Conservation (phyloP, 306 rosid genomes). For the Pyrus pyrifolia region DNA sequence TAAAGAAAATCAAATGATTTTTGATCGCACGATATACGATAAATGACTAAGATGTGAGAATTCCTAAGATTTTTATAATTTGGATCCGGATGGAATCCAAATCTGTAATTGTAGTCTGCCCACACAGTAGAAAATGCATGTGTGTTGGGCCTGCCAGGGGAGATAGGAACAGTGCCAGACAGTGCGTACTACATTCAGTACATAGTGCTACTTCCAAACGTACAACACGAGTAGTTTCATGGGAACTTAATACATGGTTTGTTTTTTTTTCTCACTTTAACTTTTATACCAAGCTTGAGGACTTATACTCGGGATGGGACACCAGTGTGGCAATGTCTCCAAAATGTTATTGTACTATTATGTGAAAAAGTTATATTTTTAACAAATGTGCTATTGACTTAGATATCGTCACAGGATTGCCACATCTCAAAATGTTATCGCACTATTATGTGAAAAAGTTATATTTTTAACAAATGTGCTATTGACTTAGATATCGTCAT, state of each 20-base stretch:
- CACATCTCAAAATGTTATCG: too few species aligned
- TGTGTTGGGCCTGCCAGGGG: slow-evolving; percentile 18
- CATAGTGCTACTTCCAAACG: slow-evolving; percentile 12
- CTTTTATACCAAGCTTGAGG: not conserved
- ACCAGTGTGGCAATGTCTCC: not conserved
- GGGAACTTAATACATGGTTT: slow-evolving; percentile 4
- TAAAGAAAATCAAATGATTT: too few species aligned
- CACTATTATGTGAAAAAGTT: too few species aligned
- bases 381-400: not conserved
- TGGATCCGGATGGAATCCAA: too few species aligned
- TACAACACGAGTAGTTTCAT: slow-evolving; percentile 17
- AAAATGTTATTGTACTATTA: too few species aligned
- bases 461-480: too few species aligned
- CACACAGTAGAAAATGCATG: slow-evolving; percentile 8
- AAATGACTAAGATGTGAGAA: fast-evolving
- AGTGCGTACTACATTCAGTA: not conserved
- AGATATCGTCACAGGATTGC: too few species aligned
- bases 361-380: too few species aligned
- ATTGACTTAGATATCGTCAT: not conserved
- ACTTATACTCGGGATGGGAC: not conserved
- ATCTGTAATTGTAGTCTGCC: not conserved
- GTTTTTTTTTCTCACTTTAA: not conserved
- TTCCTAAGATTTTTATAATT: fast-evolving
- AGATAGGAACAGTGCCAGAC: not conserved
- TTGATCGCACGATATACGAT: fast-evolving